Base-by-base conservation (phyloP, 1,284 basidiomycete species). In the Cutaneotrichosporon mucoides region DNA sequence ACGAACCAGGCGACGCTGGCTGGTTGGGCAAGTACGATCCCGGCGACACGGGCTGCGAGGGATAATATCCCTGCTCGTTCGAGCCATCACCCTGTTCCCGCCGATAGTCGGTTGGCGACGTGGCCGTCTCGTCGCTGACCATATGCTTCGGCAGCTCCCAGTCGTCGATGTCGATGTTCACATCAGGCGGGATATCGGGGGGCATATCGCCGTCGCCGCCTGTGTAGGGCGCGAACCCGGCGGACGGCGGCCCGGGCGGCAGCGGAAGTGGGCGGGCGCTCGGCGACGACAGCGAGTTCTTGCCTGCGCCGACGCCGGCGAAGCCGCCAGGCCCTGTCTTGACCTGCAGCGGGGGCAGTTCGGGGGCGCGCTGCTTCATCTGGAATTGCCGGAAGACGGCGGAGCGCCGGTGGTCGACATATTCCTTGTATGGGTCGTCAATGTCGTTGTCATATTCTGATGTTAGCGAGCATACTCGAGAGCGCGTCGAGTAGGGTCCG, bases 361-460 rank as follows among this genome's bases (percentile, higher is more conserved):
- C 8, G 10, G 59, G 59, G 8, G 59, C 37, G 10, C 35, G 51
- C 58, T 56, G 48, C 47, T 57, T 34, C 52, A 54, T 49, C 53
- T 66, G 61, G 41, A 67, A 66, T 9, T 64, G 65, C n/a, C 59
- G 52, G 61, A 77, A 75, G 10, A 77, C 69, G 33, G 72, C 76
- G 11, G 72, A 73, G 42, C 67, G 60, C 35, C 66, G 62, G 64
- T 72, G 69, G 59, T 63, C 62, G 52, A 60, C 59, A 35, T 48
- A 61, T 15, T 58, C 64, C 53, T 33, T 51, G 35, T 55, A 49
- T 3, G 60, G 57, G 53, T 67, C 61, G 6, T 66, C 64, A 2
- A 55, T 56, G 53, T 75, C 71, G 45, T 76, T 76, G 65, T 78
- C 76, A 63, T 78, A 78, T 56, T 76, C 76, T 78, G 56, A 5